Percentiles rank a stretch among this genome's conserved stretches.
Conservation (phyloP, 1,284 basidiomycete species). For the Trichosporon coremiiforme region DNA sequence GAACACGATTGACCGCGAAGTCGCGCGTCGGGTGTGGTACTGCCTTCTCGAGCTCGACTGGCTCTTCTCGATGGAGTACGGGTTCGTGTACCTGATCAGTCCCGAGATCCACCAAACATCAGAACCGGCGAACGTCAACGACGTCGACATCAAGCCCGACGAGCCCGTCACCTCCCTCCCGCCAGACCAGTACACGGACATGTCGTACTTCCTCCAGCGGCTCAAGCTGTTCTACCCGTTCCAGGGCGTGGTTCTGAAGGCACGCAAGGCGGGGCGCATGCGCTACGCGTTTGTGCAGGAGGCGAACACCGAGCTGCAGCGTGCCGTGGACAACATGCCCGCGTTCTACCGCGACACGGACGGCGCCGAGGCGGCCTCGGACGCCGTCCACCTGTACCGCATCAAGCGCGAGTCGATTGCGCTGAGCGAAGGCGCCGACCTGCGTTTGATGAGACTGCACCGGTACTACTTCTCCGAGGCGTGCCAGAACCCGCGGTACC, state of each 20-base stretch:
- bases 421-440: conserved; percentile 34
- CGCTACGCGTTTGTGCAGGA: conserved; percentile 34
- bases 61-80: conserved; percentile 38
- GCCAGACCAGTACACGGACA: conserved; percentile 35
- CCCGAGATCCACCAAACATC: conserved; percentile 36
- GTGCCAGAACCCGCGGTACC: conserved; percentile 35
- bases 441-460: conserved; percentile 37
- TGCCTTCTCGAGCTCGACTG: conserved; percentile 38
- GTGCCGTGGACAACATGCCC: conserved; percentile 28
- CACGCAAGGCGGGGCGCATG: conserved; percentile 33
- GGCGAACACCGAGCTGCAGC: conserved; percentile 31
- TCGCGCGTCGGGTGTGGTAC: conserved; percentile 37
- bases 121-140: conserved; percentile 39
- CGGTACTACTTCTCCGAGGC: conserved; percentile 37
- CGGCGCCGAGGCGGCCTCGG: conserved; percentile 20
- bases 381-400: conserved; percentile 30
- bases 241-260: conserved; percentile 33
- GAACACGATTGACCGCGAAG: conserved; percentile 35
- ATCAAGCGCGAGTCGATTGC: conserved; percentile 35
- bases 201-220: conserved; percentile 39
- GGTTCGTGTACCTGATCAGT: conserved; percentile 36
- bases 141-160: conserved; percentile 30
- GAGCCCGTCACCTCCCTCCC: conserved; percentile 30
- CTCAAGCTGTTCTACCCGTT: conserved; percentile 37
- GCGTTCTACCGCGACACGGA: conserved; percentile 32